phyloP scores from a whole-genome alignment of 148 eudicot genomes.

The Rhododendron vialii region DNA sequence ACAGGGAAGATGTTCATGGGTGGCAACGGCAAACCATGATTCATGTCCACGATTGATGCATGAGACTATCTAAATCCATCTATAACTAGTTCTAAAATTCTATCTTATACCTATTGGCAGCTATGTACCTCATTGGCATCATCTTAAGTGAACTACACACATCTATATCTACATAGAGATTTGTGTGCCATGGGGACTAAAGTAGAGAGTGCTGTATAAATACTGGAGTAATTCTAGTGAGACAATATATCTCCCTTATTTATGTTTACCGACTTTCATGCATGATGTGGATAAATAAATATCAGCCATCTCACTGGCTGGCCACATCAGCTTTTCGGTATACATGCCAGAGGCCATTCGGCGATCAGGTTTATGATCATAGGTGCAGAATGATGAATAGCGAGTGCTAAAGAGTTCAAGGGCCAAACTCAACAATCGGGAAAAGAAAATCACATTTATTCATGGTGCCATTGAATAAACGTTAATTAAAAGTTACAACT shows the following conservation, averaged over 20 bases:
- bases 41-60: not conserved
- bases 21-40: slow-evolving; percentile 13
- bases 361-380: not conserved
- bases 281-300: not conserved
- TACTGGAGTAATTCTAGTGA: not conserved
- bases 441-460: not conserved
- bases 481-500: not conserved
- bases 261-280: not conserved
- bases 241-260: not conserved
- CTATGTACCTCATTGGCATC: not conserved
- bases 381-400: not conserved
- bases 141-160: not conserved
- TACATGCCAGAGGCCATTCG: not conserved
- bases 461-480: not conserved
- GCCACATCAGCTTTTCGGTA: not conserved
- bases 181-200: not conserved
- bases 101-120: not conserved
- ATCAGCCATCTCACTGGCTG: not conserved
- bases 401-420: not conserved
- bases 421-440: not conserved
- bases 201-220: not conserved
- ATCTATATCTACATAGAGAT: not conserved
- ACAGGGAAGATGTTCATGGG: slow-evolving; percentile 53
- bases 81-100: not conserved
- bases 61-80: not conserved